phyloP scores from a whole-genome alignment of 371 early-diverging fungal genomes.

The Saksenaea oblongispora region DNA sequence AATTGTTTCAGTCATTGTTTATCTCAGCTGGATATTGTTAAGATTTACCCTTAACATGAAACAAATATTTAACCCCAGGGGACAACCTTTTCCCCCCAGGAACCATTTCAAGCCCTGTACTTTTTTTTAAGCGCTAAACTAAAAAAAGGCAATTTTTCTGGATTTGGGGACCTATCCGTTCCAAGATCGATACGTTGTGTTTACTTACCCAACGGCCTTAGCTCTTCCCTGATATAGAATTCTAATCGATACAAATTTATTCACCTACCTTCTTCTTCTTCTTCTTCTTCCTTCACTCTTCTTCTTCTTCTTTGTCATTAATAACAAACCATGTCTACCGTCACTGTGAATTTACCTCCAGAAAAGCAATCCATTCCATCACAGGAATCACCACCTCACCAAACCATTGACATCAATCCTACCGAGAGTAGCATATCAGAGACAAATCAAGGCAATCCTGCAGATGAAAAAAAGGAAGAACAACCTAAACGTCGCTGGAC shows the following conservation, averaged over 20 bases:
- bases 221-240: no score
- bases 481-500: neutral
- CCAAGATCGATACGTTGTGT: no score
- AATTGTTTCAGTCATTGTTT: neutral
- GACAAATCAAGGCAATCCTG: no score
- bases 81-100: neutral
- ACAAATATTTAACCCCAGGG: neutral
- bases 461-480: neutral
- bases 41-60: neutral
- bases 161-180: no score
- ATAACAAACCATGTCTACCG: neutral
- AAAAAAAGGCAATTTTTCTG: neutral
- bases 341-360: neutral
- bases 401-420: neutral
- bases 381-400: neutral
- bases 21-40: neutral
- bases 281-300: neutral
- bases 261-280: neutral
- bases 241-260: no score
- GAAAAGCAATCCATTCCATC: neutral
- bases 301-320: neutral
- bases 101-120: no score
- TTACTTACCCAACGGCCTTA: no score
- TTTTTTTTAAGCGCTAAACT: neutral
- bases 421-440: neutral